Percentiles rank a stretch among this genome's conserved stretches.
Conservation (phyloP, 2,329 filamentous ascomycete genomes). For the Fusarium gaditjirri region DNA sequence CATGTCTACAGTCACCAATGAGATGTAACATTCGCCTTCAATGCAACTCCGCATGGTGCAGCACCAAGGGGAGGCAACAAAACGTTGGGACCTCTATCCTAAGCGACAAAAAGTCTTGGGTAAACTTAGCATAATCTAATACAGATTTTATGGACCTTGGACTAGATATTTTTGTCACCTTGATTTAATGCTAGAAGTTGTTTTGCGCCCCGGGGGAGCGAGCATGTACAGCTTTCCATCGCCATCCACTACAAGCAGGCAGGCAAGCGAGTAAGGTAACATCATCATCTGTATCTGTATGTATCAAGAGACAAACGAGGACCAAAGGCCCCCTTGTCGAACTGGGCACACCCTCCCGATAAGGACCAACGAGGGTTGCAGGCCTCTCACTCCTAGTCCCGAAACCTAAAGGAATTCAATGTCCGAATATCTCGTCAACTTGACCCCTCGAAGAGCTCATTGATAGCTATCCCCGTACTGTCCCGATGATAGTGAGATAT, state of each 20-base stretch:
- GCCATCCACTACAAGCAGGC: conserved; percentile 10
- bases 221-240: conserved; percentile 1
- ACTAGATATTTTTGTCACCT: too few relatives aligned
- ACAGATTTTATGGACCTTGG: too few relatives aligned
- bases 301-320: background rate
- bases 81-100: too few relatives aligned
- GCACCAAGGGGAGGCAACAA: too few relatives aligned
- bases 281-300: background rate
- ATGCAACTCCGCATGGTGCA: conserved; percentile 8
- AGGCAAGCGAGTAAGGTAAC: conserved; percentile 8
- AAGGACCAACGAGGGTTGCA: conserved; percentile 11
- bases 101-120: too few relatives aligned
- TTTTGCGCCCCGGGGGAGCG: too few relatives aligned
- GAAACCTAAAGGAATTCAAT: conserved; percentile 37
- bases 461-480: conserved; percentile 29
- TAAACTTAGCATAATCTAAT: too few relatives aligned
- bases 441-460: background rate
- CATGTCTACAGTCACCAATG: conserved; percentile 17
- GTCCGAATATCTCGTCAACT: conserved; percentile 12
- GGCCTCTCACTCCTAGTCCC: conserved; percentile 12
- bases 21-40: background rate
- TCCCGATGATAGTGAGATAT: conserved; percentile 25
- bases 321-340: background rate
- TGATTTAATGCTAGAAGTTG: too few relatives aligned
- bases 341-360: conserved; percentile 8